phyloP scores from a whole-genome alignment of 116 monocot species.

The Trichopus zeylanicus region DNA sequence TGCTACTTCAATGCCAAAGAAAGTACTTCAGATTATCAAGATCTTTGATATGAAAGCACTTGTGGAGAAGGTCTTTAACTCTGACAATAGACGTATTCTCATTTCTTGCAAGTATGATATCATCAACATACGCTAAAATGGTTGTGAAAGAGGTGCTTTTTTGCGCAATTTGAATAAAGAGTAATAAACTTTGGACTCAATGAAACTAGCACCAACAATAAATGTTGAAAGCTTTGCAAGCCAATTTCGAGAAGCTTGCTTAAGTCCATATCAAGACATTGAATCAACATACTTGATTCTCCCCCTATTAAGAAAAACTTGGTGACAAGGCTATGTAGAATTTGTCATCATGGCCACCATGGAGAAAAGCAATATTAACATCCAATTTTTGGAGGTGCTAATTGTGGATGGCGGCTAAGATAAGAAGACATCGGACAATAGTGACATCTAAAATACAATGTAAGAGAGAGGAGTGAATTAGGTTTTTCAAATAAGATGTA shows the following conservation, averaged over 20 bases:
- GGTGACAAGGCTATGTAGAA: background rate
- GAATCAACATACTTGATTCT: slow-evolving; percentile 9
- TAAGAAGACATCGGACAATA: background rate
- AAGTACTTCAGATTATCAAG: slow-evolving; percentile 1
- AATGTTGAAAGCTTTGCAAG: too few relatives aligned
- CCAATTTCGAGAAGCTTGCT: too few relatives aligned
- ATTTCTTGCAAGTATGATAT: background rate
- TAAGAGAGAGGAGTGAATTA: too few relatives aligned
- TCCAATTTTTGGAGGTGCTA: background rate
- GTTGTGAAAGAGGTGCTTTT: background rate
- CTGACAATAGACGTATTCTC: background rate
- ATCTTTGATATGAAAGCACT: background rate
- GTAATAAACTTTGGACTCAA: slow-evolving; percentile 7
- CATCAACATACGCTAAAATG: slow-evolving; percentile 10
- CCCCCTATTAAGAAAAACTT: background rate
- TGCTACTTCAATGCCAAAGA: background rate
- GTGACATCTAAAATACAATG: too few relatives aligned
- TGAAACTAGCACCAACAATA: too few relatives aligned
- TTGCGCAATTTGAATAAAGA: background rate
- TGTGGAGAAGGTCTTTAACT: background rate
- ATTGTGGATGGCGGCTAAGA: background rate
- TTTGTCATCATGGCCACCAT: background rate
- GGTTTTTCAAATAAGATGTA: too few relatives aligned
- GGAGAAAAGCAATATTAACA: slow-evolving; percentile 1
- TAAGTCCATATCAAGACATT: too few relatives aligned